Evolutionary conservation across 176 grass and related monocot genomes (phyloP).

Genomic region (Oryza brachyantha): DNA sequence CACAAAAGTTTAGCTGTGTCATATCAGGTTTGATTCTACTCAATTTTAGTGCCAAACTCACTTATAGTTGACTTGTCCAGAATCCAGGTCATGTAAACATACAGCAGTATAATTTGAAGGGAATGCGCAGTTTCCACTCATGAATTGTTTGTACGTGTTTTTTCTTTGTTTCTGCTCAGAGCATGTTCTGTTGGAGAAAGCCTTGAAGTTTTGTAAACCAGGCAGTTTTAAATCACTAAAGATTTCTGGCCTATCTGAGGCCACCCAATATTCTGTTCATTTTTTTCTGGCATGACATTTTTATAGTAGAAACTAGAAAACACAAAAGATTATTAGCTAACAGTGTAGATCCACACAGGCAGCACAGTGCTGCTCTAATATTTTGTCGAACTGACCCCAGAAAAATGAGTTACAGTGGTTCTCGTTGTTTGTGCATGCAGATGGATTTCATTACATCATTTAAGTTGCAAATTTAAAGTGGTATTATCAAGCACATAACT

Average conservation of each 20-base stretch:
- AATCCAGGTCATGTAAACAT: background rate
- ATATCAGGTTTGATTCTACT: background rate
- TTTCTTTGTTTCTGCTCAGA: background rate
- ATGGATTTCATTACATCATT: background rate
- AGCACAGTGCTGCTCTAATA: background rate
- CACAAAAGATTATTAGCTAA: background rate
- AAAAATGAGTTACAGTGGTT: background rate
- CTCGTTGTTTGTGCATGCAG: background rate
- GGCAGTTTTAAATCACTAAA: background rate
- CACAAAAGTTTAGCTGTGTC: background rate
- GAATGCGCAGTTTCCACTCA: background rate
- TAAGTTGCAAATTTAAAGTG: background rate
- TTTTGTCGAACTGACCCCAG: background rate
- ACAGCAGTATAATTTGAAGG: background rate
- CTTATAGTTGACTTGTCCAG: background rate
- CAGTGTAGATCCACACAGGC: background rate
- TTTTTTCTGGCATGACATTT: background rate
- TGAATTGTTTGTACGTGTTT: background rate
- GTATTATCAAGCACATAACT: background rate
- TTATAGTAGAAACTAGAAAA: background rate
- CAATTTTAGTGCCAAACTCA: background rate
- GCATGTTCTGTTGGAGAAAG: background rate
- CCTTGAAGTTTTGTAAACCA: background rate
- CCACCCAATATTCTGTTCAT: background rate
- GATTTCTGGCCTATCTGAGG: background rate